Conservation (phyloP, 2,329 filamentous ascomycete genomes). For the Chaetomiaceae sp. region DNA sequence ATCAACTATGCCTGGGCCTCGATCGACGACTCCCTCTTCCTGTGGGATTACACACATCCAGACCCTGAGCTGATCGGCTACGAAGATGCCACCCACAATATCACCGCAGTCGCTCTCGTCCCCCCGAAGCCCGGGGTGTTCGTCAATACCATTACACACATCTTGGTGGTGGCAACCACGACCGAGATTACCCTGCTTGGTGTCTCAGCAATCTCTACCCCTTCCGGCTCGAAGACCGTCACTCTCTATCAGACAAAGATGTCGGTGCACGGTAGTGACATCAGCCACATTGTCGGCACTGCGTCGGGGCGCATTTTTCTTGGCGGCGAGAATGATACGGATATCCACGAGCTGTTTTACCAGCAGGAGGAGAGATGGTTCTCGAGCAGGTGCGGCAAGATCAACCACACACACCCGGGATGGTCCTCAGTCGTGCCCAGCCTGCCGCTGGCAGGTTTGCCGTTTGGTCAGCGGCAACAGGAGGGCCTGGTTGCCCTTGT, state of each 20-base stretch:
- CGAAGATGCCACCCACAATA: constrained; percentile 82
- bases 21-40: constrained; percentile 91
- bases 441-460: constrained; percentile 41
- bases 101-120: constrained; percentile 85
- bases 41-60: constrained; percentile 96
- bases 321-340: constrained; percentile 71
- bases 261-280: constrained; percentile 69
- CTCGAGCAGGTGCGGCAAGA: constrained; percentile 76
- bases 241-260: constrained; percentile 86
- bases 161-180: constrained; percentile 84
- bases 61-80: constrained; percentile 88
- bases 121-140: constrained; percentile 85
- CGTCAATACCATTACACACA: constrained; percentile 74
- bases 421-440: constrained; percentile 61
- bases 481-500: constrained; percentile 75
- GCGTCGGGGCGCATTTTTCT: constrained; percentile 91
- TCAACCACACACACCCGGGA: constrained; percentile 77
- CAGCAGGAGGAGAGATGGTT: constrained; percentile 99
- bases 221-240: constrained; percentile 66
- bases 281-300: constrained; percentile 75
- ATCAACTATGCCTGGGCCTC: constrained; percentile 93
- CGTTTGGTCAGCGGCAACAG: constrained; percentile 38
- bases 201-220: constrained; percentile 62
- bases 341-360: constrained; percentile 91
- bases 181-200: constrained; percentile 84